Evolutionary conservation across 164 flowering plant species (phyloP), one percentile per base, ranked within the genome.

Genomic region (Umbilicus rupestris): DNA sequence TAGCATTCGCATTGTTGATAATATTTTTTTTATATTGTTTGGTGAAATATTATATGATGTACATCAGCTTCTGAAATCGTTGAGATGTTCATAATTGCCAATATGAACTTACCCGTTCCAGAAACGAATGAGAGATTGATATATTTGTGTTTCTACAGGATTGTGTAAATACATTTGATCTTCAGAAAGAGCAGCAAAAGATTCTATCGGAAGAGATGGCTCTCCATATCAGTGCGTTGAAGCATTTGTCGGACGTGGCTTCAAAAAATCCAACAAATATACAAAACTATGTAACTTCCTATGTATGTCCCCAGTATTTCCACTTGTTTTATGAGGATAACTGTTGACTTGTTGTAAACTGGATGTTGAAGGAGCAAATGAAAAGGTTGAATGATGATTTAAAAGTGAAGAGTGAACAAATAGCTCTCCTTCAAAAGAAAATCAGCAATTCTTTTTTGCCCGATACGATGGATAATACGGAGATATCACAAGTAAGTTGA

Each of bases 131-230:
- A 65, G 29, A 60, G 2, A 24, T 47, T 47, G 52, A 47, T 22
- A 45, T 12, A 66, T 44, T 62, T 70, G n/a, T 65, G 31, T 77
- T 67, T 55, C 74, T 66, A 52, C 82, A 89, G 98, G 80, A 79
- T 64, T 83, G 86, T 75, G 64, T 79, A 64, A 87, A 88, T 75
- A 80, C 86, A 66, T 84, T 87, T 73, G 95, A 94, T 75, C 87
- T 91, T 62, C 73, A 87, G 47, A 85, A 85, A 77, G 96, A 94
- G 76, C 96, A 91, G 70, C 84, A 87, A 66, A 94, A 91, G 78
- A 84, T 94, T 74, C 76, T 94, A 69, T 84, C 84, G 71, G 99
- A 88, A 66, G 97, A 91, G 81, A 87, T 88, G 73, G 96, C 94
- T 31, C 88, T 91, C 46, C 87, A 85, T 72, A 81, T 87, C 74